Percentiles rank a stretch among this genome's conserved stretches.
Evolutionary conservation across 108 stramenopile species (phyloP).

Genomic region (Cyclostephanos tholiformis): DNA sequence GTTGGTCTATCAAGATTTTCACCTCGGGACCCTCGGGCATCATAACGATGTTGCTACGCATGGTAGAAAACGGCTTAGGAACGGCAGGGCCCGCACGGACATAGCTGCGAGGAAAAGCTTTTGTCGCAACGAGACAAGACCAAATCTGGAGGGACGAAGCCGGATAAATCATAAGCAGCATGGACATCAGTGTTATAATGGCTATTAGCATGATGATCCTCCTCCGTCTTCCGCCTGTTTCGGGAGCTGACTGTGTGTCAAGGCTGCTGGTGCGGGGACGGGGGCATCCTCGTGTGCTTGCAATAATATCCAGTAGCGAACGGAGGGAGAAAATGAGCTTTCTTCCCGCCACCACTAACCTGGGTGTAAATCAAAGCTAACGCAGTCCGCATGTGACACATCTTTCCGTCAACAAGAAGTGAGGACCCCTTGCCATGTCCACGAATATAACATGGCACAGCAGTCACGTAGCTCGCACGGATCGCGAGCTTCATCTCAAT

Average conservation of each 20-base stretch:
- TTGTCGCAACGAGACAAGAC: not conserved
- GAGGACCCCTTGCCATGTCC: conserved; percentile 17
- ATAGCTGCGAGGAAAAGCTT: not conserved
- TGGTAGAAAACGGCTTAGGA: not conserved
- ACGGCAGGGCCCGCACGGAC: not conserved
- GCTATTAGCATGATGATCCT: not conserved
- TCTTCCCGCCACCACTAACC: no score
- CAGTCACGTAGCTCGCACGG: conserved; percentile 37
- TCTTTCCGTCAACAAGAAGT: no score
- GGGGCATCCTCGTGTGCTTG: no score
- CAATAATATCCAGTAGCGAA: no score
- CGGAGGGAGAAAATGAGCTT: no score
- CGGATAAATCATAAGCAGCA: not conserved
- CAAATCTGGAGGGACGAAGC: not conserved
- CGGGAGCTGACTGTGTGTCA: no score
- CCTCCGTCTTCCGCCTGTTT: no score
- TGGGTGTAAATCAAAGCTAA: no score
- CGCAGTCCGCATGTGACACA: no score
- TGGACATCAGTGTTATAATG: not conserved
- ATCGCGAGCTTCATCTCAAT: conserved; percentile 40
- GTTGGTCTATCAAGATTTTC: conserved; percentile 73
- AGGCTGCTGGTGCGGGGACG: no score
- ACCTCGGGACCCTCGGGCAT: conserved; percentile 94
- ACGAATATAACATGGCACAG: conserved; percentile 47
- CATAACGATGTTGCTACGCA: conserved; percentile 54